Conservation (phyloP, 1,284 basidiomycete species). For the Laetiporus sulphureus region DNA sequence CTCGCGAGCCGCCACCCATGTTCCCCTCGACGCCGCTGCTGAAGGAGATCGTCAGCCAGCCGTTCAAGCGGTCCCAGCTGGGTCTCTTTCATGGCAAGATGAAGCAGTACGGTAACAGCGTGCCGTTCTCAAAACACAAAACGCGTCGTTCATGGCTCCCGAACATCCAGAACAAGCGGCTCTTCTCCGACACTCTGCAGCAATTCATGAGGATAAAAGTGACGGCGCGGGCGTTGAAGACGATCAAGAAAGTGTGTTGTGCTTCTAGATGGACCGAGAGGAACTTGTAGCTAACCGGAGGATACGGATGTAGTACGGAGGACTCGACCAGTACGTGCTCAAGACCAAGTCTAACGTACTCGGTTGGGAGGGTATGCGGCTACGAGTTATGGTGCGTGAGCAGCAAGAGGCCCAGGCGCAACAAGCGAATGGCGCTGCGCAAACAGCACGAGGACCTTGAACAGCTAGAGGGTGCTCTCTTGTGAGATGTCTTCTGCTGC, state of each 20-base stretch:
- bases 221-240: slow-evolving; percentile 68
- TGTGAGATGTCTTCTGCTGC: too few relatives aligned
- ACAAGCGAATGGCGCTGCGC: too few relatives aligned
- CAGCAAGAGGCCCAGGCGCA: too few relatives aligned
- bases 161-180: slow-evolving; percentile 72
- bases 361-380: slow-evolving; percentile 69
- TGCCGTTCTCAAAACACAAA: slow-evolving; percentile 87
- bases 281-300: not conserved
- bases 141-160: slow-evolving; percentile 89
- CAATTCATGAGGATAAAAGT: slow-evolving; percentile 58
- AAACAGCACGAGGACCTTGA: too few relatives aligned
- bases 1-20: slow-evolving; percentile 24
- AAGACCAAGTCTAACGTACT: slow-evolving; percentile 59
- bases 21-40: slow-evolving; percentile 28
- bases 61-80: slow-evolving; percentile 70
- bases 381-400: slow-evolving; percentile 49
- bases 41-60: slow-evolving; percentile 40
- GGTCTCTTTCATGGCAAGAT: slow-evolving; percentile 78
- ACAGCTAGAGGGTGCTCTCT: too few relatives aligned
- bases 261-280: not conserved
- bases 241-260: slow-evolving; percentile 66
- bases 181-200: slow-evolving; percentile 62
- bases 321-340: slow-evolving; percentile 75
- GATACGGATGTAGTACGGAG: slow-evolving; percentile 46
- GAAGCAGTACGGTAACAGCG: slow-evolving; percentile 83